Base-by-base conservation (phyloP, 176 grass and related monocot genomes). In the Rhynchospora pubera region DNA sequence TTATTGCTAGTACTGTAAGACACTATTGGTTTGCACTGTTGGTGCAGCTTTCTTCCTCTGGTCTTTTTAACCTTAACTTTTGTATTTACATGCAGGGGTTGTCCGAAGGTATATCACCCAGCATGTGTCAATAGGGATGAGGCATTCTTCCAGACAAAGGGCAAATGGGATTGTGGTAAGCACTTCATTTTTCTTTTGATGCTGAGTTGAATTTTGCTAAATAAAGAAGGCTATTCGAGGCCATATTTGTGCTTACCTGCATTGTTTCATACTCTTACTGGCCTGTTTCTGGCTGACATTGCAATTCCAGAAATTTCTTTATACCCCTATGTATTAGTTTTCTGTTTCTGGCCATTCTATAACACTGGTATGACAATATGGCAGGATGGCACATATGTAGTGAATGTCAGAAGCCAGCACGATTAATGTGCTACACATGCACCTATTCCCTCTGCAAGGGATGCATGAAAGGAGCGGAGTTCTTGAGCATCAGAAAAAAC, bases 361-460 rank as follows among this genome's bases (percentile, higher is more conserved):
- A 62, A 80, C 21, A 44, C 9, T 39, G 76, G 18, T 39, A 39
- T 75, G 15, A 76, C 19, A 66, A 73, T 84, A 83, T 93, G 0
- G 47, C 79, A 99, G 97, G 97, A 44, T 99, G 97, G 97, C 97
- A 99, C 81, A 99, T 99, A 68, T 99, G 97, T 79, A 99, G 92
- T 75, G 94, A 87, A 53, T 99, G 97, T 77, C 89, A 99, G 79
- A 99, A 89, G 84, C 89, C 87, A 87, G 89, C 97, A 22, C 88
- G 71, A 57, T 83, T 88, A 70, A 91, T 95, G 91, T 99, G 97
- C 85, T 99, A 88, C 84, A 96, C 97, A 43, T 99, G 97, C 87
- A 99, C 97, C n/a, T 88, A 90, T 91, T 95, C 97, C 59, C 77
- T 93, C 68, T 99, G 97, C 77, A 99, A 91, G 85, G 78, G 71